Evolutionary conservation across 2,329 filamentous ascomycete genomes (phyloP), one percentile per base, ranked within the genome.

Genomic region (Beauveria medogensis): DNA sequence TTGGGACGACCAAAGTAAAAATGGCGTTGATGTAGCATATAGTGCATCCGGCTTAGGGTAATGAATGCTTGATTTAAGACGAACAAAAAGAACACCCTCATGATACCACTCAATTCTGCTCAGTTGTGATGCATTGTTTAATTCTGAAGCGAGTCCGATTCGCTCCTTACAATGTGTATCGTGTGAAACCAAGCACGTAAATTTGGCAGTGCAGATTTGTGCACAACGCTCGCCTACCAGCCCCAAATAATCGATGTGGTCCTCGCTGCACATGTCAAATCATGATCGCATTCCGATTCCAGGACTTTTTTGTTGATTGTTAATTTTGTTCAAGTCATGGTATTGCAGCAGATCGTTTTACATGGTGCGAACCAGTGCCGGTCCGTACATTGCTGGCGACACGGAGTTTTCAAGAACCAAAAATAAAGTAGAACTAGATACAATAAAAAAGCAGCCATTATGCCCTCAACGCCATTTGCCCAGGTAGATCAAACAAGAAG

Each of bases 1-100:
- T 55, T 60, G 46, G 61, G 57, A 64, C 51, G 56, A 63, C 68
- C 65, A 69, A n/a, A 59, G 47, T 52, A 52, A 69, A 73, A 70
- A 68, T 59, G 73, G 73, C 73, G 73, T 77, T 77, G 73, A 71
- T 76, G 74, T 76, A 75, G 73, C 74, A 73, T 71, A 74, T 67
- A 74, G 70, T 71, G 71, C 71, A 74, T 73, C 71, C 65, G 70
- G 71, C 68, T 72, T 74, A 70, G 71, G 70, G 71, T 69, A 69
- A 74, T 73, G 72, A 72, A 30, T 69, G 69, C 70, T 71, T 72
- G 72, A 50, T 68, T 68, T 24, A 69, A 70, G 65, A 62, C 20
- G 60, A 58, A 53, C 28, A 37, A 59, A 52, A 59, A 43, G 34
- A 43, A 61, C 18, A 16, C 12, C 22, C 16, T 58, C 12, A 37